Percentiles rank a stretch among this genome's conserved stretches.
Evolutionary conservation across 1,284 basidiomycete genomes (phyloP).

Genomic region (Nidula niveotomentosa): DNA sequence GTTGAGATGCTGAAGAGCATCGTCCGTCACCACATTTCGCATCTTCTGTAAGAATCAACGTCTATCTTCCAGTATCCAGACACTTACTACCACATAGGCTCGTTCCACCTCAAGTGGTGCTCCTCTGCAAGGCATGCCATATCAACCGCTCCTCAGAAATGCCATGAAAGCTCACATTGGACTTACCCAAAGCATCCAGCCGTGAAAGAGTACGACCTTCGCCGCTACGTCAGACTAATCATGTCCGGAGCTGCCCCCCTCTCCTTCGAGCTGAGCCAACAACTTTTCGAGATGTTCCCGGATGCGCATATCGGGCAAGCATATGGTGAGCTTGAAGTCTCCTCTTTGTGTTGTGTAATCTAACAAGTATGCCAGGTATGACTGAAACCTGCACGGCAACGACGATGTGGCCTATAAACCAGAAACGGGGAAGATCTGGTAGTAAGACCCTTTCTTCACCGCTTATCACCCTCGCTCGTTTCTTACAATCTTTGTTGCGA

Average conservation of each 20-base stretch:
- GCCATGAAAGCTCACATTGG: slow-evolving; percentile 1
- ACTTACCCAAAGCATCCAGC: slow-evolving; percentile 52
- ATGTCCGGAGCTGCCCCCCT: slow-evolving; percentile 75
- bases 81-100: slow-evolving; percentile 35
- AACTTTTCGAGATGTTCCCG: slow-evolving; percentile 56
- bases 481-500: slow-evolving; percentile 1
- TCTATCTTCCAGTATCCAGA: too few relatives aligned
- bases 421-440: slow-evolving; percentile 52
- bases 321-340: slow-evolving; percentile 43
- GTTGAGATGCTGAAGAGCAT: slow-evolving; percentile 68
- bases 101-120: slow-evolving; percentile 70
- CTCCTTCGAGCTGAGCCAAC: slow-evolving; percentile 59
- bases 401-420: slow-evolving; percentile 43
- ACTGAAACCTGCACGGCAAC: slow-evolving; percentile 55
- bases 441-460: slow-evolving; percentile 21
- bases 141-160: background rate
- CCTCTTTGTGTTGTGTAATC: background rate
- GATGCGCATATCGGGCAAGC: slow-evolving; percentile 63
- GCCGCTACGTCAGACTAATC: slow-evolving; percentile 51
- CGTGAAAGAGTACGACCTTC: slow-evolving; percentile 65
- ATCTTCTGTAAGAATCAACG: slow-evolving; percentile 45
- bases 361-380: slow-evolving; percentile 24
- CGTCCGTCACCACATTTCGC: slow-evolving; percentile 62
- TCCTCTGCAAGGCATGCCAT: slow-evolving; percentile 62
- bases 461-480: background rate